Evolutionary conservation across 2,329 filamentous ascomycete species (phyloP), one percentile per base, ranked within the genome.

Genomic region (Colletotrichum gloeosporioides): DNA sequence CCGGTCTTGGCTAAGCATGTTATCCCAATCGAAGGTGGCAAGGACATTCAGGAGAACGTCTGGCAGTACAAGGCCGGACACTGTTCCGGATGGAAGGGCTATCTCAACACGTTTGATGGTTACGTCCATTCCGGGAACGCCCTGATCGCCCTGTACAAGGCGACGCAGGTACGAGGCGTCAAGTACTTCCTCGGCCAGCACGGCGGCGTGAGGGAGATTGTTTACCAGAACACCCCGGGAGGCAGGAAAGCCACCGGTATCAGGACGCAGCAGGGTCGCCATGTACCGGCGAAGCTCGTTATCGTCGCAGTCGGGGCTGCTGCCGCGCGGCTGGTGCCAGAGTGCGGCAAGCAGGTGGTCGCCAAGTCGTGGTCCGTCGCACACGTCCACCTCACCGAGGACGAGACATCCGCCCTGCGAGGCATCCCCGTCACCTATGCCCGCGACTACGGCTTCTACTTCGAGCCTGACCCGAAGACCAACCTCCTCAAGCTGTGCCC

Each of bases 401-500:
- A 87, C 1, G 92, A 93, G 80, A 87, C 89, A 0, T 86, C 87
- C 4, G 83, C 83, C 7, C 87, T 93, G 2, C 87, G 88, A 3
- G 89, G 90, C 4, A 90, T 93, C 13, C 92, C 92, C 0, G 90
- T 92, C 1, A 91, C 89, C 1, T 92, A 92, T 69, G 89, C 89
- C 2, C 88, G 92, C 3, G 92, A 93, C 76, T 83, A 93, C 0
- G 91, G 91, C 0, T 93, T 93, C 85, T 91, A 92, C 83, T 93
- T 93, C 73, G 92, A 93, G 81, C 91, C 92, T 0, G 92, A 93
- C 77, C 88, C 87, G 0, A 85, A 87, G 76, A 92, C 91, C 0
- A 87, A 88, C 27, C 81, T 92, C 6, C 82, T 93, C 59, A 93
- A 93, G 82, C 79, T 93, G 12, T 93, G 91, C 78, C 90, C 90